Evolutionary conservation across 2,329 filamentous ascomycete genomes (phyloP), one percentile per base, ranked within the genome.

Genomic region (Aspergillus arachidicola): DNA sequence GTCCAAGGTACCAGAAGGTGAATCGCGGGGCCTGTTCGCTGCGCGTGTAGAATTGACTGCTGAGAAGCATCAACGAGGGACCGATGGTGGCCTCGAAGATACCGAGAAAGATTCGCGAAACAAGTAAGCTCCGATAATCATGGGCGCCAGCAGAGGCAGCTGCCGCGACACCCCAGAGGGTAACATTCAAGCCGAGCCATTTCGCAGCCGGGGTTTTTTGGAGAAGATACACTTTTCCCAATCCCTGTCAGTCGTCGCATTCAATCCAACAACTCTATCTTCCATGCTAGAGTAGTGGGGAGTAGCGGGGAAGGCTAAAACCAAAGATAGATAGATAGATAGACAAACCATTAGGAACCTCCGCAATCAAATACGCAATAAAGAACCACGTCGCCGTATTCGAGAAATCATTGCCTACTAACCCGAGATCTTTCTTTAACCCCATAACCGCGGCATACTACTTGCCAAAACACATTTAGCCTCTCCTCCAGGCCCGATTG

Each of bases 361-460:
- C 86, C 41, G 85, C 85, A 64, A 83, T 81, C 10, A 87, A 72
- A 41, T 85, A 83, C 4, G 84, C 86, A 38, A 89, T 85, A 66
- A 87, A 89, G 66, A 89, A 84, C 63, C 85, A 84, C 0, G 86
- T 87, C 1, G 86, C 85, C 12, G 85, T 75, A 70, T 87, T 86
- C 63, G 84, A 85, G 72, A 89, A 89, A 34, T 89, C 81, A 64
- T 89, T 87, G 43, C 83, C 83, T 12, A 73, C 71, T 16, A 89
- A 79, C 1, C 81, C 76, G 2, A 87, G 80, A 56, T 88, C 85
- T 62, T 80, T 75, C 32, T 74, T 79, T 6, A 90, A 73, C 6
- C 86, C 86, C 87, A 90, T 90, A 43, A 90, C 86, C 58, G 84
- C 85, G 12, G 86, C 86, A 70, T 89, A 89, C 57, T 59, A 30